A percentile compares a stretch with the other conserved stretches of the same genome.
phyloP scores from a whole-genome alignment of 768 basidiomycete species.

The Russula foetens region DNA sequence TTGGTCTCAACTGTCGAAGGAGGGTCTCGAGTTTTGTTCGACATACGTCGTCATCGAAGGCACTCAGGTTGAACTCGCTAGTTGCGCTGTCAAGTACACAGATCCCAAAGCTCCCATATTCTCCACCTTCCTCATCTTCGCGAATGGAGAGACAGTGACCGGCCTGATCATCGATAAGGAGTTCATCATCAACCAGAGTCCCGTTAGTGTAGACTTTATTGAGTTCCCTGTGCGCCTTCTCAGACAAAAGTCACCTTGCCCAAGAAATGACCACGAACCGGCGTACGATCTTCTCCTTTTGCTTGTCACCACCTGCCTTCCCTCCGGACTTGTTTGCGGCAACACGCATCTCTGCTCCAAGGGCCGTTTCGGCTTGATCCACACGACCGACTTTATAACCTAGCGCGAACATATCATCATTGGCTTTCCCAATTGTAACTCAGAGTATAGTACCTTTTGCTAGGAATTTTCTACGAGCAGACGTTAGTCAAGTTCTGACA shows the following conservation, averaged over 20 bases:
- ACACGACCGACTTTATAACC: slow-evolving; percentile 95
- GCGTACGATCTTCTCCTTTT: slow-evolving; percentile 82
- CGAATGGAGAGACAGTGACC: slow-evolving; percentile 91
- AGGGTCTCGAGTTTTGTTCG: slow-evolving; percentile 90
- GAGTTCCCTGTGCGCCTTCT: slow-evolving; percentile 50
- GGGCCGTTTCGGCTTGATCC: slow-evolving; percentile 93
- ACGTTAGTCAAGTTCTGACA: slow-evolving; percentile 2
- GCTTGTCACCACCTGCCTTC: slow-evolving; percentile 40
- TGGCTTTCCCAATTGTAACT: background rate
- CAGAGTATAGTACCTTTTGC: slow-evolving; percentile 47
- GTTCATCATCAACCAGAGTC: slow-evolving; percentile 84
- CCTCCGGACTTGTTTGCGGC: slow-evolving; percentile 57
- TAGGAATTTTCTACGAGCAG: slow-evolving; percentile 58
- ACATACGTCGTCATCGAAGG: slow-evolving; percentile 88
- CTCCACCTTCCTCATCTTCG: slow-evolving; percentile 39
- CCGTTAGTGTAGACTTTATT: slow-evolving; percentile 96
- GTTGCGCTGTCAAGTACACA: slow-evolving; percentile 93
- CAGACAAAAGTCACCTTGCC: background rate
- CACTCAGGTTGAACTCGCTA: slow-evolving; percentile 86
- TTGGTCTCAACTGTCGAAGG: slow-evolving; percentile 83
- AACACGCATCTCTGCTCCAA: slow-evolving; percentile 93
- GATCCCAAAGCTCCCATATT: slow-evolving; percentile 62
- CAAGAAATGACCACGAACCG: slow-evolving; percentile 35
- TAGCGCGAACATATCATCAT: slow-evolving; percentile 23
- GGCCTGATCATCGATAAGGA: slow-evolving; percentile 87